Evolutionary conservation across 2,329 filamentous ascomycete genomes (phyloP), one percentile per base, ranked within the genome.

Genomic region (Colletotrichum lini): DNA sequence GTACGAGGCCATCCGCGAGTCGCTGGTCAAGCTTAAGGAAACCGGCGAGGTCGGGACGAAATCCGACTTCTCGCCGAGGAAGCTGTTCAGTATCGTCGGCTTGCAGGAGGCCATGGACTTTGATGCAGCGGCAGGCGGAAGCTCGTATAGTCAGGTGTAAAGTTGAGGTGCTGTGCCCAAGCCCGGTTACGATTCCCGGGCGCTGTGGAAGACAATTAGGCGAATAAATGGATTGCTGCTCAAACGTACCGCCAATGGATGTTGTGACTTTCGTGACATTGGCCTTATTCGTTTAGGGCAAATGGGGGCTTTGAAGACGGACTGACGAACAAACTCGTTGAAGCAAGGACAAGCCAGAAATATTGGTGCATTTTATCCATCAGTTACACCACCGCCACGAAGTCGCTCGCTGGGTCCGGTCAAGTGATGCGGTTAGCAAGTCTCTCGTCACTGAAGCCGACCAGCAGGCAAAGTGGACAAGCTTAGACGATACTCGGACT

Each of bases 81-180:
- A 83, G 68, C 72, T 89, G 38, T 89, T 89, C 73, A 83, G 85
- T 73, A 82, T 87, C 1, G 88, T 87, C 75, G 87, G 87, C 1
- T 72, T 89, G 76, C 81, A 84, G 47, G 85, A 88, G 44, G 76
- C 83, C 35, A 84, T 88, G 76, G 82, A 82, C 5, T 83, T 89
- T 75, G 87, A 89, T 59, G 47, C 71, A 16, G 75, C 50, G 35
- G 72, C 72, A 10, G 72, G 70, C 16, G 72, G 72, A 0, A 61
- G 42, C 23, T 35, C 63, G 35, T 73, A 73, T 44, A 45, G 50
- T 45, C 49, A 72, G 57, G 52, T 73, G 6, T 70, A 47, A 62
- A 15, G 59, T 4, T 5, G 44, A 18, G 23, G 6, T 38, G 30
- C 12, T 38, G 35, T 38, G 35, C 35, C 35, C 13, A 15, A n/a